Evolutionary conservation across 306 rosid species (phyloP).

Genomic region (Ormosia semicastrata): DNA sequence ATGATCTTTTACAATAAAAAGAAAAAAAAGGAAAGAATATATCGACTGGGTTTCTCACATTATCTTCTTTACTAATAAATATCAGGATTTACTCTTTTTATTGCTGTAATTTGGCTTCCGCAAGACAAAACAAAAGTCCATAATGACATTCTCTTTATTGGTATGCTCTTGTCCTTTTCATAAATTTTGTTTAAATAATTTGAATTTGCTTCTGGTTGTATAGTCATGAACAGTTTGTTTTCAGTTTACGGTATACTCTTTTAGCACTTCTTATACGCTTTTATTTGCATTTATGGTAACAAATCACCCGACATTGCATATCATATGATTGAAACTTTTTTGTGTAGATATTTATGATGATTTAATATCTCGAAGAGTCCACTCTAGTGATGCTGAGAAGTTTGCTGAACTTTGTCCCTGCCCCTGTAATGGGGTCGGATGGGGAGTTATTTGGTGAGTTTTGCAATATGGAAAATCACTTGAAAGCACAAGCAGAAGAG

Average conservation of each 20-base stretch:
- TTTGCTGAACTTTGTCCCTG: slow-evolving; percentile 97
- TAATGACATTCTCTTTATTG: slow-evolving; percentile 80
- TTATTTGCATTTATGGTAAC: slow-evolving; percentile 9
- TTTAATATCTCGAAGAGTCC: slow-evolving; percentile 84
- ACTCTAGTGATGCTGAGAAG: slow-evolving; percentile 96
- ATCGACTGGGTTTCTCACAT: slow-evolving; percentile 13
- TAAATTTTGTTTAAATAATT: slow-evolving; percentile 10
- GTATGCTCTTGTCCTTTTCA: slow-evolving; percentile 43
- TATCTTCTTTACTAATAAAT: slow-evolving; percentile 27
- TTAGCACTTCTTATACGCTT: not conserved
- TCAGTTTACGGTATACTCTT: slow-evolving; percentile 81
- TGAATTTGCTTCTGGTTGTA: slow-evolving; percentile 37
- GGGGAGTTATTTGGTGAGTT: slow-evolving; percentile 96
- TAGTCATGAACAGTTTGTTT: slow-evolving; percentile 84
- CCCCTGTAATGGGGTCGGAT: slow-evolving; percentile 86
- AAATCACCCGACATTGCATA: not conserved
- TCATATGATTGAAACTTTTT: slow-evolving; percentile 6
- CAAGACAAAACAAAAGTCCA: slow-evolving; percentile 78
- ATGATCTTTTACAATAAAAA: slow-evolving; percentile 2
- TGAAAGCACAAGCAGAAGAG: not conserved
- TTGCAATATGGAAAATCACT: not conserved
- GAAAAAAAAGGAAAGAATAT: slow-evolving; percentile 4
- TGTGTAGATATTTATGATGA: slow-evolving; percentile 86
- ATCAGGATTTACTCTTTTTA: slow-evolving; percentile 80
- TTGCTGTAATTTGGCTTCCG: slow-evolving; percentile 80